Percentiles rank a stretch among this genome's conserved stretches.
These are phyloP conservation scores for Solanum commersonii DNA, from an alignment of 257 asterid species.

Conservation along the genomic window DNA sequence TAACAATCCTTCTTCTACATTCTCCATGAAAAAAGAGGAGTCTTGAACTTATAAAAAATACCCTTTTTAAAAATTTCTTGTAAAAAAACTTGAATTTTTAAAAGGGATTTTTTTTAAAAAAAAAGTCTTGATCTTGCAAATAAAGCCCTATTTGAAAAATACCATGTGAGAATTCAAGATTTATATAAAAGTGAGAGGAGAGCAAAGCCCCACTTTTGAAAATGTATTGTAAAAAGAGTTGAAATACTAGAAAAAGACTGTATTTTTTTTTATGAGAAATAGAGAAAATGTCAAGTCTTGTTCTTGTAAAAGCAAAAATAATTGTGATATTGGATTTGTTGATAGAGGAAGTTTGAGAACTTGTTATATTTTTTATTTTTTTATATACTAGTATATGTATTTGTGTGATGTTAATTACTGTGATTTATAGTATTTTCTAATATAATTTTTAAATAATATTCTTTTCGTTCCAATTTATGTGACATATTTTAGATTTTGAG, in stretches of 20 bases:
- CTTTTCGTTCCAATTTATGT: accelerated
- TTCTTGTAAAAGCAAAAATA: not conserved
- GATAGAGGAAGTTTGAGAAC: not conserved
- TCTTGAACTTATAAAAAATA: not conserved
- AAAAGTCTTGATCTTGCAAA: not conserved
- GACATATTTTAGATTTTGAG: too few species aligned
- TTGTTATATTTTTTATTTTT: not conserved
- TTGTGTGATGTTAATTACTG: too few species aligned
- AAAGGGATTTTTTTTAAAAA: not conserved
- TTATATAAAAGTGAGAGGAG: not conserved
- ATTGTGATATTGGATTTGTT: not conserved
- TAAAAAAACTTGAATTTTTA: not conserved
- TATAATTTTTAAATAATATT: too few species aligned
- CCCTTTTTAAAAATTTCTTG: not conserved
- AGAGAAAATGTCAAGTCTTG: not conserved
- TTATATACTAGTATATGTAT: too few species aligned
- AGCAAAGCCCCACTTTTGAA: not conserved
- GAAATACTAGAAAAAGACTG: not conserved
- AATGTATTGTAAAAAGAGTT: not conserved
- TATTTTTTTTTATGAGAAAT: not conserved
- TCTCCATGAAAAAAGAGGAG: not conserved
- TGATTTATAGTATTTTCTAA: too few species aligned
- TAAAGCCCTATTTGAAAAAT: not conserved
- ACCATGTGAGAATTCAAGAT: not conserved
- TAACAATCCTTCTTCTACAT: slow-evolving; percentile 53